Percentiles rank a stretch among this genome's conserved stretches.
These are phyloP conservation scores for Xylaria sp. DNA, from an alignment of 2,329 filamentous ascomycete genomes.

Conservation along the genomic window DNA sequence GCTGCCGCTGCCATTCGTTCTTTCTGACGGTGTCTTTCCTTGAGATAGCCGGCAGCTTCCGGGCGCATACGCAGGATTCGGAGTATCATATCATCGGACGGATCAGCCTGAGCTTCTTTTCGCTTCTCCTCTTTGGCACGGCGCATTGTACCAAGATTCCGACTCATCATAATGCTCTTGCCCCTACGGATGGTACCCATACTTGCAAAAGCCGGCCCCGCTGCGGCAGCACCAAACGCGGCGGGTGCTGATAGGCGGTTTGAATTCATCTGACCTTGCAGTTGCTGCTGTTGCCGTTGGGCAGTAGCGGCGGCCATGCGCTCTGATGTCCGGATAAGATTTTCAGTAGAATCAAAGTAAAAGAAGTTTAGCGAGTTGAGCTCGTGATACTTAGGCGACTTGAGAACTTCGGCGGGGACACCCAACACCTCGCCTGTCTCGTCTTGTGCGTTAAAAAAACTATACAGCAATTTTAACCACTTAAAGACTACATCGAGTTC, in stretches of 20 bases:
- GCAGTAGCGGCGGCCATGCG: conserved; percentile 91
- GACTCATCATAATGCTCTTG: conserved; percentile 90
- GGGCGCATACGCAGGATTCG: conserved; percentile 94
- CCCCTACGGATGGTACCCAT: conserved; percentile 74
- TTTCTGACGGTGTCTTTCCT: conserved; percentile 91
- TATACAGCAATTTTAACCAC: conserved; percentile 90
- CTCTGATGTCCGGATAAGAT: conserved; percentile 93
- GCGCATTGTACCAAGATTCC: conserved; percentile 95
- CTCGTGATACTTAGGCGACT: conserved; percentile 98
- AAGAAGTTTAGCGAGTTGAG: conserved; percentile 97
- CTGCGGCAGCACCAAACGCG: conserved; percentile 55
- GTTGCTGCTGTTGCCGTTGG: conserved; percentile 77
- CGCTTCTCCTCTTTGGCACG: conserved; percentile 96
- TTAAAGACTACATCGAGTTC: conserved; percentile 95
- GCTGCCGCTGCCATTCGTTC: conserved; percentile 90
- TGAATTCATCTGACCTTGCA: conserved; percentile 60
- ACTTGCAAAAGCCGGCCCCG: conserved; percentile 67
- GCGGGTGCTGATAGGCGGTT: conserved; percentile 77
- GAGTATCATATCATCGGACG: conserved; percentile 97
- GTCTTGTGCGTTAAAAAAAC: conserved; percentile 94
- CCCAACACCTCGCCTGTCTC: conserved; percentile 86
- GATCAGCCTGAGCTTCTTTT: conserved; percentile 94
- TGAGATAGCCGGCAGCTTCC: conserved; percentile 87
- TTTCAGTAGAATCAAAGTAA: conserved; percentile 93
- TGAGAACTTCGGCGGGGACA: conserved; percentile 89